These are phyloP conservation scores for Cystobasidium onofrii DNA, from an alignment of 768 basidiomycete genomes.

Conservation along the genomic window DNA sequence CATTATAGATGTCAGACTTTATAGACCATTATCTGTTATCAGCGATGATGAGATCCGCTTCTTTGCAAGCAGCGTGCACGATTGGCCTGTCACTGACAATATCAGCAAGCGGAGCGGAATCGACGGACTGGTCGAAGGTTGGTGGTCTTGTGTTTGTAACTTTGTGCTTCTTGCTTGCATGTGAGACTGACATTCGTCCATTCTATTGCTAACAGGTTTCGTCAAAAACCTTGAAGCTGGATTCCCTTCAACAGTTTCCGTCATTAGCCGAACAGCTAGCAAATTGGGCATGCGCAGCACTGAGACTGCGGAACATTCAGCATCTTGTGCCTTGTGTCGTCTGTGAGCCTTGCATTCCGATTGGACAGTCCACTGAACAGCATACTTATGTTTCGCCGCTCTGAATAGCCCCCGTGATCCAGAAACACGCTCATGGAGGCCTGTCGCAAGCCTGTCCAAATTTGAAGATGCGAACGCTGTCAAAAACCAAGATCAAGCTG, in stretches of 20 bases:
- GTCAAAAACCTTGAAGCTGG: constrained; percentile 32
- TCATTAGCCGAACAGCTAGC: constrained; percentile 39
- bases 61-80: not conserved
- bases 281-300: constrained; percentile 37
- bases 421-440: not conserved
- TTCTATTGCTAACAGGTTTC: not conserved
- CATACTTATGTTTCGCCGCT: not conserved
- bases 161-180: not conserved
- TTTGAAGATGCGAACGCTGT: not conserved
- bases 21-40: constrained; percentile 17
- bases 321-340: constrained; percentile 1
- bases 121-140: constrained; percentile 35
- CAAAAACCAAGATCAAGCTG: not conserved
- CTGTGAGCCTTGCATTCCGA: not conserved
- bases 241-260: constrained; percentile 41
- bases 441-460: not conserved
- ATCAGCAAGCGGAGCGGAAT: constrained; percentile 32
- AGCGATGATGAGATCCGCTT: constrained; percentile 18
- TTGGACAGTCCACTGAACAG: no score
- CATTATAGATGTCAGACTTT: constrained; percentile 6
- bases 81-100: not conserved
- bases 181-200: not conserved
- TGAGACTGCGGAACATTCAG: not conserved
- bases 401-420: not conserved
- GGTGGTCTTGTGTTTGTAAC: not conserved